Conservation (phyloP, 768 basidiomycete species). For the Rhizopogon vinicolor region DNA sequence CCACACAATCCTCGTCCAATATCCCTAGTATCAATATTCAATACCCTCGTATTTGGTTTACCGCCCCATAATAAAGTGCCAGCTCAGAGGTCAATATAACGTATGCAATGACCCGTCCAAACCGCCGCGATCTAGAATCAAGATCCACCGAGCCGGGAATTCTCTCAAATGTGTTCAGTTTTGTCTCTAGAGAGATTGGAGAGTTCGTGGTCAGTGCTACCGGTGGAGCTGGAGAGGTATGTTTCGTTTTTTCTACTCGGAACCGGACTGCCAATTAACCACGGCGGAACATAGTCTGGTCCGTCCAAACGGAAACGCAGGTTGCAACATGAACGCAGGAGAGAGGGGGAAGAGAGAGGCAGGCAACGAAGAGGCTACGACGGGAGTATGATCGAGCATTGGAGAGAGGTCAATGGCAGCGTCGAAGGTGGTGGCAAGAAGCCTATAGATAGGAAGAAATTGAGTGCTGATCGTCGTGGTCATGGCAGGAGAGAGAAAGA, state of each 20-base stretch:
- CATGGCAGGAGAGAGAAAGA: slow-evolving; percentile 5
- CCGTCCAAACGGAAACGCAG: slow-evolving; percentile 4
- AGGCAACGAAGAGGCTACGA: background rate
- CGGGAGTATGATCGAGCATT: background rate
- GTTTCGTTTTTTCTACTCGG: background rate
- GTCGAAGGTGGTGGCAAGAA: background rate
- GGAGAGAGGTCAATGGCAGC: background rate
- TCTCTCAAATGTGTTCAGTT: slow-evolving; percentile 61
- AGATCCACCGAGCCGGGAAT: slow-evolving; percentile 29
- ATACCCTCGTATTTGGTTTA: slow-evolving; percentile 1
- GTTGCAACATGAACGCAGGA: background rate
- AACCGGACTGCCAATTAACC: slow-evolving; percentile 10
- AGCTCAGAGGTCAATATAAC: background rate
- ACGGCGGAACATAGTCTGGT: background rate
- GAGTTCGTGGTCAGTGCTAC: slow-evolving; percentile 69
- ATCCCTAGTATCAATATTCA: slow-evolving; percentile 7
- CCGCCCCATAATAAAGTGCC: background rate
- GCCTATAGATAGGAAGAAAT: background rate
- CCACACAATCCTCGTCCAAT: background rate
- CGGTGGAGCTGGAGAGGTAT: slow-evolving; percentile 14
- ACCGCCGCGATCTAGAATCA: background rate
- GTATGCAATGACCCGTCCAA: background rate
- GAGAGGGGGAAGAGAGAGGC: background rate
- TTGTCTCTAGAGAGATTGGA: slow-evolving; percentile 66
- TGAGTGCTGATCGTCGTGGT: background rate